A percentile compares a stretch with the other conserved stretches of the same genome.
phyloP scores from a whole-genome alignment of 352 stramenopile genomes.

The Globisporangium nodosum region DNA sequence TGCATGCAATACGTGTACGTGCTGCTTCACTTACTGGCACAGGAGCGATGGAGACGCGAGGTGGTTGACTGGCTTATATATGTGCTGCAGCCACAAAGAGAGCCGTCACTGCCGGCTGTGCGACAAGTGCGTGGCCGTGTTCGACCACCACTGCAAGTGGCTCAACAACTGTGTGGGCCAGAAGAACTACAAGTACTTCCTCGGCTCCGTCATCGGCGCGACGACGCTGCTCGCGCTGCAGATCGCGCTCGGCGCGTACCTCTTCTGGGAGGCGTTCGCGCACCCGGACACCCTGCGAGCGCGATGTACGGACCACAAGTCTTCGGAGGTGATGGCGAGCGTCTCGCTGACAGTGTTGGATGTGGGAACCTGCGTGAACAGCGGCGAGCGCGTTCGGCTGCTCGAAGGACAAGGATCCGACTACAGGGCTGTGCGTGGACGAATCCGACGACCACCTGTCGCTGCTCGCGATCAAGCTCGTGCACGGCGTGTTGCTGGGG shows the following conservation, averaged over 20 bases:
- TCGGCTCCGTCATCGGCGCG: slow-evolving; percentile 62
- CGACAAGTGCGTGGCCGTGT: slow-evolving; percentile 94
- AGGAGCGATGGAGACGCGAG: too few species aligned
- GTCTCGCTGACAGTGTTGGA: not conserved
- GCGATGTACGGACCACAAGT: slow-evolving; percentile 21
- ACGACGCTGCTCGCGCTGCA: slow-evolving; percentile 64
- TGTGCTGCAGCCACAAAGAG: slow-evolving; percentile 55
- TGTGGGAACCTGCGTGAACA: slow-evolving; percentile 1
- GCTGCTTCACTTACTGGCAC: too few species aligned
- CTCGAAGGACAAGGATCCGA: slow-evolving; percentile 30
- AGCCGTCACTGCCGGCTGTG: slow-evolving; percentile 94
- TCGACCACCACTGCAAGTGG: slow-evolving; percentile 98
- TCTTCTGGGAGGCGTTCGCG: slow-evolving; percentile 33
- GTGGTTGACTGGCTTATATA: too few species aligned
- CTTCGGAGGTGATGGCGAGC: too few species aligned
- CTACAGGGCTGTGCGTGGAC: slow-evolving; percentile 43
- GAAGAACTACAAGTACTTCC: slow-evolving; percentile 83
- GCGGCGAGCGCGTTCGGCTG: slow-evolving; percentile 66
- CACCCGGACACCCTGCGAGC: slow-evolving; percentile 22
- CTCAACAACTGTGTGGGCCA: slow-evolving; percentile 95
- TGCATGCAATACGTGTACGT: slow-evolving; percentile 87
- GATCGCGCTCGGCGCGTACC: slow-evolving; percentile 54
- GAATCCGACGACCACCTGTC: slow-evolving; percentile 42
- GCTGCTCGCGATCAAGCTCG: slow-evolving; percentile 45
- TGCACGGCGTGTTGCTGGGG: slow-evolving; percentile 58